Evolutionary conservation across 495 filamentous ascomycete species (phyloP).

Genomic region (Penicillium verhagenii): DNA sequence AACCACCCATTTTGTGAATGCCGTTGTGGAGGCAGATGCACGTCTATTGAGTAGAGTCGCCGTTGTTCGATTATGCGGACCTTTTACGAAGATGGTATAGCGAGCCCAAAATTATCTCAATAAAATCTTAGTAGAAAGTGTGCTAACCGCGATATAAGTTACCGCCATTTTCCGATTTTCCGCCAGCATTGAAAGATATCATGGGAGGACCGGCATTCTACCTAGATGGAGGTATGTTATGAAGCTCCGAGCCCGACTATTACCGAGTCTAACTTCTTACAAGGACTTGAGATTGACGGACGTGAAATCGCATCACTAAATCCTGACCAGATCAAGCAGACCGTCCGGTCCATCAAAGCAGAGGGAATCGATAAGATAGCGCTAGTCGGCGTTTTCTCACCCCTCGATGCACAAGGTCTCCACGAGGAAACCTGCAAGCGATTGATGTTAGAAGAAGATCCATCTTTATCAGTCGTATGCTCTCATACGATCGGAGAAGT

Average conservation of each 20-base stretch:
- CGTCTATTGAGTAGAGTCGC: slow-evolving; percentile 52
- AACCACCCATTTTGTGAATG: slow-evolving; percentile 65
- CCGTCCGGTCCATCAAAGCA: slow-evolving; percentile 30
- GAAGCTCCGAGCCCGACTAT: neutral
- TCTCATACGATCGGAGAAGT: slow-evolving; percentile 44
- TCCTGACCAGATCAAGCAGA: slow-evolving; percentile 25
- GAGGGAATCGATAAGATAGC: slow-evolving; percentile 31
- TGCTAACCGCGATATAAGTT: slow-evolving; percentile 22
- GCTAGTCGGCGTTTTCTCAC: slow-evolving; percentile 40
- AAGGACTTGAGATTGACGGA: slow-evolving; percentile 42
- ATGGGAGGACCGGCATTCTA: slow-evolving; percentile 37
- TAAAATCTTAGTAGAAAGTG: too few species aligned
- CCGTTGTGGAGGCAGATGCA: slow-evolving; percentile 56
- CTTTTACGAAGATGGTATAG: slow-evolving; percentile 42
- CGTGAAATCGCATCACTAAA: slow-evolving; percentile 28
- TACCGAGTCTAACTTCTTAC: neutral
- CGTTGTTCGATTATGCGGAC: slow-evolving; percentile 52
- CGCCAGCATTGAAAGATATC: slow-evolving; percentile 28
- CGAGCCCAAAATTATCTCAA: too few species aligned
- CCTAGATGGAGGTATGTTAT: slow-evolving; percentile 34
- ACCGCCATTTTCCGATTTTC: slow-evolving; percentile 52
- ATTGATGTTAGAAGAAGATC: slow-evolving; percentile 13
- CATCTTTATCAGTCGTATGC: slow-evolving; percentile 35
- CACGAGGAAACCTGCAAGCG: slow-evolving; percentile 23
- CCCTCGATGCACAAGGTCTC: slow-evolving; percentile 27